phyloP scores from a whole-genome alignment of 2,329 filamentous ascomycete genomes.

The Talaromyces sp. region DNA sequence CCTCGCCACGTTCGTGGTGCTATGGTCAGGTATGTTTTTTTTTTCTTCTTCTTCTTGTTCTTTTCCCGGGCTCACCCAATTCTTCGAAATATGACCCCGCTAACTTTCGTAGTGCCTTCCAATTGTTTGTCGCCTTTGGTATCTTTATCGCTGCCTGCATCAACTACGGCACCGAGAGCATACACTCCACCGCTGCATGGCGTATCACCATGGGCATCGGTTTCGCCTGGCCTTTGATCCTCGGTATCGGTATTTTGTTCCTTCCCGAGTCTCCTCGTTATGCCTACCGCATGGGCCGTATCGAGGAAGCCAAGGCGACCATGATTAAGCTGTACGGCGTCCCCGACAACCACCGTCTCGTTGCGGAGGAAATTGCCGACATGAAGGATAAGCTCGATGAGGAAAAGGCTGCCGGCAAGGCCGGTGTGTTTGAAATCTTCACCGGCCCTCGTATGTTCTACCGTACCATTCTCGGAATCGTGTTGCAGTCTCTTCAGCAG shows the following conservation, averaged over 20 bases:
- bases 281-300: constrained; percentile 53
- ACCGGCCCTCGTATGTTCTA: constrained; percentile 48
- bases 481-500: constrained; percentile 48
- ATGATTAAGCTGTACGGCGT: constrained; percentile 57
- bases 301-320: constrained; percentile 50
- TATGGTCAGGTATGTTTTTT: constrained; percentile 35
- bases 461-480: constrained; percentile 44
- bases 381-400: constrained; percentile 59
- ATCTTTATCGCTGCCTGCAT: constrained; percentile 49
- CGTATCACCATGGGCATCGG: constrained; percentile 55
- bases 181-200: constrained; percentile 45
- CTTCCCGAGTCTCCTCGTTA: constrained; percentile 58
- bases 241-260: constrained; percentile 54
- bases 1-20: constrained; percentile 48
- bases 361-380: constrained; percentile 54
- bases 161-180: constrained; percentile 46
- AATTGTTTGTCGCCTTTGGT: constrained; percentile 50
- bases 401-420: constrained; percentile 43
- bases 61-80: too few species aligned
- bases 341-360: constrained; percentile 52
- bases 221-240: constrained; percentile 55
- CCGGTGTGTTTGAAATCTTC: constrained; percentile 45
- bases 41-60: neutral
- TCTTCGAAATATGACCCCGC: neutral
- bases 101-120: constrained; percentile 39